Evolutionary conservation across 805 yeast genomes (phyloP).

Genomic region (Zygoascus ofunaensis): DNA sequence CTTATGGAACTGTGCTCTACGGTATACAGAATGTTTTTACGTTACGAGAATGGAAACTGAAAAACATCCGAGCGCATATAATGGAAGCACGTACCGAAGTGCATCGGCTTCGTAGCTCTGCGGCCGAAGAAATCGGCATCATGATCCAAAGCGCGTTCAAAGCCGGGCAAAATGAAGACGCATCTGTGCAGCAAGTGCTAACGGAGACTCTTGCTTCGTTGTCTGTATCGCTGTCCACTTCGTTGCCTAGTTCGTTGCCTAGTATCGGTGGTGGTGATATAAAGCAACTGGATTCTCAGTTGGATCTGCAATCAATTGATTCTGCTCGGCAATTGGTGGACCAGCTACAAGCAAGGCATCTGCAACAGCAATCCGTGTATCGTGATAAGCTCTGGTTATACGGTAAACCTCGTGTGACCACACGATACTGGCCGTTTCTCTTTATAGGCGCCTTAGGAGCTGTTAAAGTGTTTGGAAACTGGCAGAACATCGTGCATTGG

Average conservation of each 20-base stretch:
- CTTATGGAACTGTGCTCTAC: neutral
- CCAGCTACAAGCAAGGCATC: neutral
- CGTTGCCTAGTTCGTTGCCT: no score
- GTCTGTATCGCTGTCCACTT: no score
- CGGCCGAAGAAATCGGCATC: neutral
- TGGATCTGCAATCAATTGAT: neutral
- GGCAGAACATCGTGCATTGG: slow-evolving; percentile 49
- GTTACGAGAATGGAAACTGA: slow-evolving; percentile 1
- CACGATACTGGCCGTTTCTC: slow-evolving; percentile 61
- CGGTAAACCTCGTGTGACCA: slow-evolving; percentile 18
- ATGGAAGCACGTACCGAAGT: neutral
- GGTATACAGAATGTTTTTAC: slow-evolving; percentile 1
- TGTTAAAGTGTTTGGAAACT: slow-evolving; percentile 36
- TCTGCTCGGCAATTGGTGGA: neutral
- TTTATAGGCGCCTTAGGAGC: slow-evolving; percentile 20
- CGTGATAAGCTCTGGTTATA: neutral
- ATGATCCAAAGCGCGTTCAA: neutral
- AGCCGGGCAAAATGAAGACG: neutral
- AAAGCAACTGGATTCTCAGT: neutral
- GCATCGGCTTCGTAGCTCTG: neutral
- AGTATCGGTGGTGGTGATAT: no score
- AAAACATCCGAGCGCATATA: neutral
- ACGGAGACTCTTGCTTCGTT: neutral
- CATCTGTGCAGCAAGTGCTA: neutral
- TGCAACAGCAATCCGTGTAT: neutral